Base-by-base conservation (phyloP, 2,329 filamentous ascomycete genomes). In the Trichoderma endophyticum region DNA sequence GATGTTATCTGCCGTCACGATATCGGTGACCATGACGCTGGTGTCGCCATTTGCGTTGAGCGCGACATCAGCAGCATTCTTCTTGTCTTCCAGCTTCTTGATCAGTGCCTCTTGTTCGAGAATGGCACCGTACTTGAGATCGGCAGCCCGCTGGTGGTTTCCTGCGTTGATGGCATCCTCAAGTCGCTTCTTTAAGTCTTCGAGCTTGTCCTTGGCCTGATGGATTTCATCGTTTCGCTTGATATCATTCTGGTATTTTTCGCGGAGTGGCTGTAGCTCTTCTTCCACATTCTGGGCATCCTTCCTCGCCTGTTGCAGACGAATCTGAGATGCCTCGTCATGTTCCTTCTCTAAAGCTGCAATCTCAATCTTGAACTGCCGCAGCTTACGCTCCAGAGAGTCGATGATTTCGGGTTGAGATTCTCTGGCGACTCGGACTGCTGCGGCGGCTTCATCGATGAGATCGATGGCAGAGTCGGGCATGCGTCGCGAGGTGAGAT, bases 391-490 rank as follows among this genome's bases (percentile, higher is more conserved):
- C 83, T 99, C 96, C 68, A 99, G 88, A 67, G 93, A 97, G 83
- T 99, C 96, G 67, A 99, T 92, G 36, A 95, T 91, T 83, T 99
- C 96, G 3, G 96, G 96, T 78, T 98, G 95, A 2, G 96, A 99
- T 83, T 99, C 96, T 76, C 96, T 90, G 39, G 95, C 94, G 30
- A 99, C 97, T 71, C 94, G 90, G 73, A 99, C 96, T n/a, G 96
- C 96, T 1, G 96, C 95, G 0, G 96, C 95, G 48, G 96, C 96
- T 81, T 99, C 96, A 78, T 99, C 96, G 73, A 99, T 93, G 62
- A 99, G 86, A 80, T 99, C 96, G 73, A 99, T 97, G 26, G 96
- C 96, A 4, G 96, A 99, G 81, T 99, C 96, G 3, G 96, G 96
- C 74, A 99, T 89, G 79, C 96, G 90, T 76, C 96, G 89, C 64